Evolutionary conservation across 2,329 filamentous ascomycete species (phyloP).

Genomic region (Botrytis fabae): DNA sequence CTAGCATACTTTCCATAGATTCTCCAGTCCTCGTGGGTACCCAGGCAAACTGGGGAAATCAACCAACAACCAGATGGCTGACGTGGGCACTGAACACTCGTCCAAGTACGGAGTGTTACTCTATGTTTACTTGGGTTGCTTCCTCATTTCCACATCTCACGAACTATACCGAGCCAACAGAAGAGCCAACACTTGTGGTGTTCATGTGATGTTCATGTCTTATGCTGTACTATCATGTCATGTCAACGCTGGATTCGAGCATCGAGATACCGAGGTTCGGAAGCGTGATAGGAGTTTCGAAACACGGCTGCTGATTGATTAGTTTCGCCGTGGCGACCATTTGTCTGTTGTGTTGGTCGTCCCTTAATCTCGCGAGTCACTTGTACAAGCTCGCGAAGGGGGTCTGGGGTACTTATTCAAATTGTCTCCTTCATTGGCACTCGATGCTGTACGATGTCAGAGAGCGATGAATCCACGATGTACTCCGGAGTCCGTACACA

Average conservation of each 20-base stretch:
- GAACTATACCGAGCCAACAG: constrained; percentile 12
- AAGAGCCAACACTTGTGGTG: constrained; percentile 1
- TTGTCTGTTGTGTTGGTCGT: constrained; percentile 2
- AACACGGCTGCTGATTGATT: constrained; percentile 6
- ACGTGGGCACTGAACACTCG: constrained; percentile 11
- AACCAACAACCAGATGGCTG: neutral
- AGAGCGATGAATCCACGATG: neutral
- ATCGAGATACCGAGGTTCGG: neutral
- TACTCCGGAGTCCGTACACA: neutral
- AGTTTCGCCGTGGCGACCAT: neutral
- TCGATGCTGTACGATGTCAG: neutral
- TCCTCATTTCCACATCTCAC: neutral
- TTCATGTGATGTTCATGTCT: constrained; percentile 9
- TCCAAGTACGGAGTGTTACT: neutral
- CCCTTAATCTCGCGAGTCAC: neutral
- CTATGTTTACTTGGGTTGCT: neutral
- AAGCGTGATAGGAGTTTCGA: constrained; percentile 1
- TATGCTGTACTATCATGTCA: constrained; percentile 8
- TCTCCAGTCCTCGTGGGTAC: constrained; percentile 6
- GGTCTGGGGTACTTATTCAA: neutral
- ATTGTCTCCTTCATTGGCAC: neutral
- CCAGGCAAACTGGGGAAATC: constrained; percentile 1
- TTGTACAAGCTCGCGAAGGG: neutral
- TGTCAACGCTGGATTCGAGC: constrained; percentile 9
- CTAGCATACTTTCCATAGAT: neutral